phyloP scores from a whole-genome alignment of 768 basidiomycete species.

The Cubamyces sp. region DNA sequence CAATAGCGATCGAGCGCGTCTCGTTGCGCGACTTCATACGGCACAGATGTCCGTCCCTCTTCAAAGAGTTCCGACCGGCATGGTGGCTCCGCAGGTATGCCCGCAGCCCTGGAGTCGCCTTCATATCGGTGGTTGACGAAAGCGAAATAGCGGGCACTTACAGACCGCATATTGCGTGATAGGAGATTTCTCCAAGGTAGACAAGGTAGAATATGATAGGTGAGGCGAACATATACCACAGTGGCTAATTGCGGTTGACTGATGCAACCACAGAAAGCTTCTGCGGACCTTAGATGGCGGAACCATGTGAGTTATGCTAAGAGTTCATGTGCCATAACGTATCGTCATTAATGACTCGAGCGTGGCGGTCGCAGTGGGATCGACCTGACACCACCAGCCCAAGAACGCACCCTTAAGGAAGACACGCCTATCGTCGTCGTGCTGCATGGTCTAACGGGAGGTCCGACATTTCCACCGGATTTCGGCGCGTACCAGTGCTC shows the following conservation, averaged over 20 bases:
- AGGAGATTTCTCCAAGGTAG: conserved; percentile 61
- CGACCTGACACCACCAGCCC: conserved; percentile 57
- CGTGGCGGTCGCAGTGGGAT: conserved; percentile 50
- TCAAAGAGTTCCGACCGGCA: conserved; percentile 33
- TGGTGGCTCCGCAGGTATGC: conserved; percentile 39
- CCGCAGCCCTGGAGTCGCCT: background rate
- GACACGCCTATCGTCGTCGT: conserved; percentile 60
- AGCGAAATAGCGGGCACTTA: conserved; percentile 54
- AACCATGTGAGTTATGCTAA: conserved; percentile 52
- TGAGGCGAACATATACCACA: conserved; percentile 28
- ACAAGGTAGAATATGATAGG: conserved; percentile 62
- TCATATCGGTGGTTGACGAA: too few species aligned
- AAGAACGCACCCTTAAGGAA: conserved; percentile 35
- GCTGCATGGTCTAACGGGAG: conserved; percentile 51
- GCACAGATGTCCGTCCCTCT: conserved; percentile 34
- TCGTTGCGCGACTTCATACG: conserved; percentile 31
- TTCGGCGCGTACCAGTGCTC: conserved; percentile 7
- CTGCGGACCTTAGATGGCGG: conserved; percentile 63
- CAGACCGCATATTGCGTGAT: conserved; percentile 65
- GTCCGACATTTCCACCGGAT: conserved; percentile 30
- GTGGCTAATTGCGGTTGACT: background rate
- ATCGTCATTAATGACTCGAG: conserved; percentile 1
- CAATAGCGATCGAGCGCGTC: conserved; percentile 20
- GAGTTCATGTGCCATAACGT: background rate
- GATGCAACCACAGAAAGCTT: conserved; percentile 43